Evolutionary conservation across 2,329 filamentous ascomycete species (phyloP).

Genomic region (Lachnellula subtilissima): DNA sequence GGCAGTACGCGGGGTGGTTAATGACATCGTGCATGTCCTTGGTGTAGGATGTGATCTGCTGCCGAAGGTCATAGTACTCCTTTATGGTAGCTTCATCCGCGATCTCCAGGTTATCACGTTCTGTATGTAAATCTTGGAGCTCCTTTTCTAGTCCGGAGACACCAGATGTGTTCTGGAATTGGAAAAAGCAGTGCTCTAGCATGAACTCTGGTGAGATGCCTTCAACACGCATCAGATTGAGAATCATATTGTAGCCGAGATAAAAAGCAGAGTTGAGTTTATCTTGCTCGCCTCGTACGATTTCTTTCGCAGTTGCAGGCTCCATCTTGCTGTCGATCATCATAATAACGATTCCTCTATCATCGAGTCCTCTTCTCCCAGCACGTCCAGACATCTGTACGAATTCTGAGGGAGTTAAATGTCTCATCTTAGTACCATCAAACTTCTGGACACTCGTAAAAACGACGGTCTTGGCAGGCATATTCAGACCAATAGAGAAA

Average conservation of each 20-base stretch:
- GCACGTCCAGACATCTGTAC: constrained; percentile 98
- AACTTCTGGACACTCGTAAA: constrained; percentile 96
- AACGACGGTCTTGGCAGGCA: constrained; percentile 99
- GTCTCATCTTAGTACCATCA: constrained; percentile 74
- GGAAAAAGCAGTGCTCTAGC: constrained; percentile 97
- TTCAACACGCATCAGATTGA: constrained; percentile 95
- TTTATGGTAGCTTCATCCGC: constrained; percentile 83
- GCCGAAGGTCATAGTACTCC: constrained; percentile 87
- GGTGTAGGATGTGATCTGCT: constrained; percentile 76
- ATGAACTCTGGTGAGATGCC: constrained; percentile 98
- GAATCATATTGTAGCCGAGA: constrained; percentile 97
- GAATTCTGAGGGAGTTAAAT: constrained; percentile 91
- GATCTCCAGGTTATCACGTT: constrained; percentile 70
- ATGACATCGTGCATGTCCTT: constrained; percentile 90
- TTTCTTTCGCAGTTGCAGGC: constrained; percentile 85
- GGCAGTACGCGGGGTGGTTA: constrained; percentile 81
- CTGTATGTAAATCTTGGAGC: constrained; percentile 69
- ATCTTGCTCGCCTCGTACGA: constrained; percentile 95
- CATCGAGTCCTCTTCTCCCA: constrained; percentile 93
- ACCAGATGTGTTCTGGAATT: constrained; percentile 93
- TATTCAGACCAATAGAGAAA: constrained; percentile 97
- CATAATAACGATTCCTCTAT: constrained; percentile 98
- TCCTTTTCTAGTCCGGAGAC: constrained; percentile 81
- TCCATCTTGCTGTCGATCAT: constrained; percentile 98
- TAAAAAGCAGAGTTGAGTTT: constrained; percentile 97